These are phyloP conservation scores for Acorus gramineus DNA, from an alignment of 106 monocot genomes.

Conservation along the genomic window DNA sequence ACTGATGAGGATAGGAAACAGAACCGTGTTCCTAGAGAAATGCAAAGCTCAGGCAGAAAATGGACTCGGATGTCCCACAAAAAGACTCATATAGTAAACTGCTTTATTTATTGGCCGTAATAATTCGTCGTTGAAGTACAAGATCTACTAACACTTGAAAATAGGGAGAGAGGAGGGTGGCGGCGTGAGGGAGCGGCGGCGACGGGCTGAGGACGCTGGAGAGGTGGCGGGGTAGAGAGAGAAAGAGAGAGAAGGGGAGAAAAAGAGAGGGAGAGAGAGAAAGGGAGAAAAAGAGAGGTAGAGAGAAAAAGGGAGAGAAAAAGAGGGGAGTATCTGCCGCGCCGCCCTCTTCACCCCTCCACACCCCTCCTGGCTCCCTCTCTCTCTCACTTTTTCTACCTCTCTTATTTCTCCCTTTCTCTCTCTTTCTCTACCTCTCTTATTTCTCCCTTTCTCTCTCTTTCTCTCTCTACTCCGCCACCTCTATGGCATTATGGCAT, in stretches of 20 bases:
- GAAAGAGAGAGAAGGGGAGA: not conserved
- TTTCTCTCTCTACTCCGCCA: not conserved
- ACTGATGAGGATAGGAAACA: no score
- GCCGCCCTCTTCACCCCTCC: not conserved
- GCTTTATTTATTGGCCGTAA: no score
- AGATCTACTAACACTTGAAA: no score
- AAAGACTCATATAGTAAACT: no score
- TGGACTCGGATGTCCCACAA: no score
- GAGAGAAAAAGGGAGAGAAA: not conserved
- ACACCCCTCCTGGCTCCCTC: not conserved
- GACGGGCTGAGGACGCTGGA: no score
- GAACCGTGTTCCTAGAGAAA: no score
- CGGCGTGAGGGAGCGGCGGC: no score
- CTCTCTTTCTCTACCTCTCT: not conserved
- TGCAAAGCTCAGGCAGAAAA: no score
- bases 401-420: not conserved
- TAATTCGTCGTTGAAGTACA: no score
- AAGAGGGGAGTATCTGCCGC: not conserved
- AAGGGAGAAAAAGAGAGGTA: not conserved
- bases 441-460: not conserved
- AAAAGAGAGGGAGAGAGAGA: slow-evolving; percentile 9
- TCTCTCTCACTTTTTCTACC: not conserved
- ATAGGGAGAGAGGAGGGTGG: no score
- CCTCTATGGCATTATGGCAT: no score
- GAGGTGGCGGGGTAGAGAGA: not conserved